phyloP scores from a whole-genome alignment of 345 rosid species.

The Eucalyptus albens region DNA sequence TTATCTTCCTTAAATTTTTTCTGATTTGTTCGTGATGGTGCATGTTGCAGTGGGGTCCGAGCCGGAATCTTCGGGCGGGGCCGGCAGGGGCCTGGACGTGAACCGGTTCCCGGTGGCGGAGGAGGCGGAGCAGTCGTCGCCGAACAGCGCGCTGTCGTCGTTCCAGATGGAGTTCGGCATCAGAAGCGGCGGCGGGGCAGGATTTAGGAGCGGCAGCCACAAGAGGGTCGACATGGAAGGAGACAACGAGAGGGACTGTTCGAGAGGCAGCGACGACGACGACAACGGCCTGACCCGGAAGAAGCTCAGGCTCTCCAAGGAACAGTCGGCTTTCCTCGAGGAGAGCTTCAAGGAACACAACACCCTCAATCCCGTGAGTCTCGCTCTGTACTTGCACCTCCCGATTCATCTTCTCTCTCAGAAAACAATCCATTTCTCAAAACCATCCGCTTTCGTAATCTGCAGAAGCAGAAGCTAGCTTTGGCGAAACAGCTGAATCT shows the following conservation, averaged over 20 bases:
- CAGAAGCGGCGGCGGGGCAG: constrained; percentile 18
- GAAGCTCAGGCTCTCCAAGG: constrained; percentile 92
- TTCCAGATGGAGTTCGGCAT: constrained; percentile 76
- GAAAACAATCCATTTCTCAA: too few relatives aligned
- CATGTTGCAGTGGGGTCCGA: constrained; percentile 13
- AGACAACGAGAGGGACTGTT: constrained; percentile 40
- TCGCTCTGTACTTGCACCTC: constrained; percentile 1
- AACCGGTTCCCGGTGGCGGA: constrained; percentile 27
- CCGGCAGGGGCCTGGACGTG: constrained; percentile 30
- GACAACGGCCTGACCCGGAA: constrained; percentile 85
- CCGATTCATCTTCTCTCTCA: neutral
- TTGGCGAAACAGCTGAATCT: constrained; percentile 89
- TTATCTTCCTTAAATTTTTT: neutral
- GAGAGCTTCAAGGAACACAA: constrained; percentile 93
- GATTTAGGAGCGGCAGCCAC: constrained; percentile 3
- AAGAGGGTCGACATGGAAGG: constrained; percentile 36
- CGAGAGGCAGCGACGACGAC: constrained; percentile 79
- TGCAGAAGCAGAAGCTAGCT: constrained; percentile 85
- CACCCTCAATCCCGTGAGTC: constrained; percentile 88
- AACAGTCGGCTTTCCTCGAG: constrained; percentile 95
- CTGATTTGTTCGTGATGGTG: neutral
- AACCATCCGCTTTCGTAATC: neutral
- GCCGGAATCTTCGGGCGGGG: constrained; percentile 19
- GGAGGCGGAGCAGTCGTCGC: constrained; percentile 48
- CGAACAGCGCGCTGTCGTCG: constrained; percentile 75